Conservation (phyloP, 305 asterid genomes). For the Solanum hybrid region DNA sequence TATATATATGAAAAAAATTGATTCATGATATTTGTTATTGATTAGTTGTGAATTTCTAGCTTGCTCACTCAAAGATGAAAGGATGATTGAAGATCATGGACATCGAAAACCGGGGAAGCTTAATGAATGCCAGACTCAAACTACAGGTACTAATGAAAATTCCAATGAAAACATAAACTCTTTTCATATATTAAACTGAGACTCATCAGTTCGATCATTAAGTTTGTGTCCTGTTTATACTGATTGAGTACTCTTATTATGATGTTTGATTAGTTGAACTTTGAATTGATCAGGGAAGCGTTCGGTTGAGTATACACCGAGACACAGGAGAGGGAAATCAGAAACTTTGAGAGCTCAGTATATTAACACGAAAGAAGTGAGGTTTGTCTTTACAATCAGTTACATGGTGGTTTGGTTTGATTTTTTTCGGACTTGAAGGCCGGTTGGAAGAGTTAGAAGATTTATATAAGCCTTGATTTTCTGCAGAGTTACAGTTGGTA, state of each 20-base stretch:
- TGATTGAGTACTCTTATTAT: neutral
- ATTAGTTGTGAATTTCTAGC: constrained; percentile 16
- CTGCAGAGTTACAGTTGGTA: constrained; percentile 64
- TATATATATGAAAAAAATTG: neutral
- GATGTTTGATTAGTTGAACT: neutral
- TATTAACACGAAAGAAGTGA: constrained; percentile 75
- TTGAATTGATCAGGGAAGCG: constrained; percentile 28
- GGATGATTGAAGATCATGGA: constrained; percentile 25
- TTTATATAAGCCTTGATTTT: neutral
- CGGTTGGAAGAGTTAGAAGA: neutral
- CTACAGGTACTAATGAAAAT: neutral
- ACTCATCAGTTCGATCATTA: neutral
- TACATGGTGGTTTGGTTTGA: neutral
- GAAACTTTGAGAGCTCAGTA: constrained; percentile 75
- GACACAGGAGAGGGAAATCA: constrained; percentile 86
- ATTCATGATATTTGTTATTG: neutral
- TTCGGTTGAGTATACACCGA: constrained; percentile 19
- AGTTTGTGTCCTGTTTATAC: neutral
- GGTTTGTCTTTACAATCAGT: constrained; percentile 34
- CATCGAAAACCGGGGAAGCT: constrained; percentile 22
- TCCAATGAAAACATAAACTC: neutral
- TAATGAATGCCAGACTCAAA: constrained; percentile 23
- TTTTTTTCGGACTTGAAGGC: neutral
- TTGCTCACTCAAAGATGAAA: constrained; percentile 45
- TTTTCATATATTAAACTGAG: neutral